Evolutionary conservation across 345 rosid species (phyloP), one percentile per base, ranked within the genome.

Genomic region (Crucihimalaya himalaica): DNA sequence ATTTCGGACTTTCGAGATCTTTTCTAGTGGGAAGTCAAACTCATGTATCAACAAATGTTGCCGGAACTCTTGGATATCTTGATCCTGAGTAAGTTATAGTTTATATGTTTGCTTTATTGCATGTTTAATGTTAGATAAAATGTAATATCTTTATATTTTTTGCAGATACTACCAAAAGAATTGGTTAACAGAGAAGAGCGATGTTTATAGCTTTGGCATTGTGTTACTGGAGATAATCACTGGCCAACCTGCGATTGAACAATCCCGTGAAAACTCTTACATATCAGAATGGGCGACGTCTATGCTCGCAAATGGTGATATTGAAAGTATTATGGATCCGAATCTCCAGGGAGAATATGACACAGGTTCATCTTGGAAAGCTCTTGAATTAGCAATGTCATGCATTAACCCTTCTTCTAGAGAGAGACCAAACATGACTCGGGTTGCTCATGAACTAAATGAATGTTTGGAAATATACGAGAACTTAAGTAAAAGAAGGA

Each of bases 1-100:
- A 84, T 56, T 85, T 85, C 9, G 86, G 86, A 31, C 68, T 83
- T 0, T 83, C 84, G 1, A 77, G 61, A 77, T 20, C 47, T 18
- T 71, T 74, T 23, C 28, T 71, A 14, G 6, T 57, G 0, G 86
- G 81, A 37, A 56, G 19, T n/a, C 66, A 53, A 2, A 15, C 66
- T 53, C 64, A 71, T 35, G 39, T 63, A 55, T 68, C 61, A 5
- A 67, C 72, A 3, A 6, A 3, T 37, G 72, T 67, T 52, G 62
- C 62, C 1, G 72, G 62, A 3, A 66, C 70, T 2, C 4, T 66
- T 2, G 84, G 84, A 2, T 84, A 84, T 42, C 80, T 84, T 0
- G 83, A 80, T 27, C 89, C 83, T 1, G 84, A 80, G 87, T 80
- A 52, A 68, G 56, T 54, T 32, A 2, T 32, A 19, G 18, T 34